phyloP scores from a whole-genome alignment of 1,139 yeast genomes.

The Sugiyamaella japonica region DNA sequence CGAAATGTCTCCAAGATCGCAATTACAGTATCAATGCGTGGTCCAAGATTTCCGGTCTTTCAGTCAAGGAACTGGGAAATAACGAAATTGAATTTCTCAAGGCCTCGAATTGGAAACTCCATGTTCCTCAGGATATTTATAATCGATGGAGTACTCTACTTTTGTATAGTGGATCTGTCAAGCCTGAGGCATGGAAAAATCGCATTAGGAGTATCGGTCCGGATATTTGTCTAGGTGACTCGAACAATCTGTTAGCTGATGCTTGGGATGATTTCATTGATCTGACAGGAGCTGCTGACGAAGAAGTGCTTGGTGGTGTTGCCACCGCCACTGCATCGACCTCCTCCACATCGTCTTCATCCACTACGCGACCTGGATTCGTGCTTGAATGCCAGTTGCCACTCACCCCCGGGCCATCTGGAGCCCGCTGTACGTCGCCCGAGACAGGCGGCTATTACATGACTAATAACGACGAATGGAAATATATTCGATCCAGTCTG shows the following conservation, averaged over 20 bases:
- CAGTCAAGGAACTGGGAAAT: conserved; percentile 49
- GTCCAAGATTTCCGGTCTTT: conserved; percentile 70
- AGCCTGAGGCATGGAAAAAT: conserved; percentile 62
- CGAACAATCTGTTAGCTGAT: neutral
- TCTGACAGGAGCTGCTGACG: conserved; percentile 15
- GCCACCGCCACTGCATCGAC: neutral
- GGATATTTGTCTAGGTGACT: conserved; percentile 14
- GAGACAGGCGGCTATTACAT: conserved; percentile 18
- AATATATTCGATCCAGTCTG: conserved; percentile 17
- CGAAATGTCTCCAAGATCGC: conserved; percentile 72
- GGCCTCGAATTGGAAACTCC: conserved; percentile 56
- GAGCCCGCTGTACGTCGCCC: conserved; percentile 13
- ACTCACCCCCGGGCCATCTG: conserved; percentile 13
- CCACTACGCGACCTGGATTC: conserved; percentile 3
- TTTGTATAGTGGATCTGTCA: conserved; percentile 47
- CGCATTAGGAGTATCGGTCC: conserved; percentile 18
- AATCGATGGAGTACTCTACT: conserved; percentile 51
- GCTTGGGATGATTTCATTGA: conserved; percentile 19
- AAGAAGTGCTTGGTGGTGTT: neutral
- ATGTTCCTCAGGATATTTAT: conserved; percentile 51
- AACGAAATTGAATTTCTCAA: conserved; percentile 58
- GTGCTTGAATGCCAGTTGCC: conserved; percentile 15
- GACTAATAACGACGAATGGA: conserved; percentile 20
- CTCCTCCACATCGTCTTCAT: neutral
- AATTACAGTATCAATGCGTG: conserved; percentile 71